Conservation (phyloP, 345 rosid species). For the Cardamine occulta region DNA sequence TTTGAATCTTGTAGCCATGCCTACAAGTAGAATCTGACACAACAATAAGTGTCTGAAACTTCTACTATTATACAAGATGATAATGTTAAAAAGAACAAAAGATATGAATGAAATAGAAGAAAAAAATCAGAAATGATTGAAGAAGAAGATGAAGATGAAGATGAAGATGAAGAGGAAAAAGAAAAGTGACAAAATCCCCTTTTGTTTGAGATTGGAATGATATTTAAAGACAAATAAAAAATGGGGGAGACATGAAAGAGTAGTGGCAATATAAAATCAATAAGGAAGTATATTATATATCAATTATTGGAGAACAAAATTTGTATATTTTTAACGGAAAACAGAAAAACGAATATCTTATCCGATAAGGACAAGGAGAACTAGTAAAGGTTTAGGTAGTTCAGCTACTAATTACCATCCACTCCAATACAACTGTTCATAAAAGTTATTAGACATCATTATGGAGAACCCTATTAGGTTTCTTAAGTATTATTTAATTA, state of each 20-base stretch:
- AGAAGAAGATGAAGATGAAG: neutral
- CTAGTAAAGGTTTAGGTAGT: conserved; percentile 33
- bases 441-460: too few species aligned
- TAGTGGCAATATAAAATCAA: conserved; percentile 29
- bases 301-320: conserved; percentile 31
- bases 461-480: too few species aligned
- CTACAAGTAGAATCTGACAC: conserved; percentile 27
- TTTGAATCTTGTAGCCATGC: conserved; percentile 81
- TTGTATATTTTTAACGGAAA: conserved; percentile 34
- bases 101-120: neutral
- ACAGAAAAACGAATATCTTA: conserved; percentile 45
- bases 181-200: conserved; percentile 37
- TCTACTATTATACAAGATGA: neutral
- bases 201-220: conserved; percentile 36
- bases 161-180: conserved; percentile 5
- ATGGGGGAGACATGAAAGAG: conserved; percentile 42
- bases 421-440: conserved; percentile 3
- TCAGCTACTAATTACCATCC: conserved; percentile 30
- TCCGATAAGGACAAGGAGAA: conserved; percentile 38
- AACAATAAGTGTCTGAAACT: neutral
- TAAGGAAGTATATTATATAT: conserved; percentile 15
- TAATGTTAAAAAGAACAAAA: neutral
- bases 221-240: conserved; percentile 30
- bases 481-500: too few species aligned
- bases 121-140: neutral